Evolutionary conservation across 441 rosid species (phyloP).

Genomic region (Melastoma candidum): DNA sequence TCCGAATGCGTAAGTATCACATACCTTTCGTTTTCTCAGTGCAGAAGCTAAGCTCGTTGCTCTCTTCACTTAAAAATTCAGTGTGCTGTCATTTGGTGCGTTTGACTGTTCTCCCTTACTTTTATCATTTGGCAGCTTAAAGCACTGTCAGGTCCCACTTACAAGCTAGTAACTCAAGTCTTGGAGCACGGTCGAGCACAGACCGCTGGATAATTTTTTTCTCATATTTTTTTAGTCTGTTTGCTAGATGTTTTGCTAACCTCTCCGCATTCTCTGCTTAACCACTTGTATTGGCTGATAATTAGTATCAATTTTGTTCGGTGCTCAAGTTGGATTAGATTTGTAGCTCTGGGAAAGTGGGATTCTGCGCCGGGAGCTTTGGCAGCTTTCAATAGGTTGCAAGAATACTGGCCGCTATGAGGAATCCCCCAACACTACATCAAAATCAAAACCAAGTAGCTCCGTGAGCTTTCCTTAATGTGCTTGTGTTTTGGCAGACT

Average conservation of each 20-base stretch:
- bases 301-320: too few species aligned
- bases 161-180: constrained; percentile 77
- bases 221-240: neutral
- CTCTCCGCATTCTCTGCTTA: too few species aligned
- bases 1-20: constrained; percentile 63
- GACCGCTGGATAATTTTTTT: constrained; percentile 38
- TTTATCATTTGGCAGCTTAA: constrained; percentile 36
- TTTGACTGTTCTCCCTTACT: neutral
- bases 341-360: too few species aligned
- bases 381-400: too few species aligned
- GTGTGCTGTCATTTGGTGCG: neutral
- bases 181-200: constrained; percentile 64
- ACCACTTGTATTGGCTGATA: too few species aligned
- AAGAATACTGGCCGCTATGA: too few species aligned
- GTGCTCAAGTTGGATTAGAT: too few species aligned
- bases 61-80: too few species aligned
- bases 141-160: constrained; percentile 72
- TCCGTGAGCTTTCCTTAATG: constrained; percentile 13
- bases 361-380: too few species aligned
- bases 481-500: constrained; percentile 23
- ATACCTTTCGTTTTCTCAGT: neutral
- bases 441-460: too few species aligned
- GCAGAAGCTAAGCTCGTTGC: neutral
- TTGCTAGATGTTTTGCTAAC: too few species aligned
- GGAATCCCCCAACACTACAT: too few species aligned